A percentile compares a stretch with the other conserved stretches of the same genome.
phyloP scores from a whole-genome alignment of 169 alveolate genomes.

The Besnoitia besnoiti region DNA sequence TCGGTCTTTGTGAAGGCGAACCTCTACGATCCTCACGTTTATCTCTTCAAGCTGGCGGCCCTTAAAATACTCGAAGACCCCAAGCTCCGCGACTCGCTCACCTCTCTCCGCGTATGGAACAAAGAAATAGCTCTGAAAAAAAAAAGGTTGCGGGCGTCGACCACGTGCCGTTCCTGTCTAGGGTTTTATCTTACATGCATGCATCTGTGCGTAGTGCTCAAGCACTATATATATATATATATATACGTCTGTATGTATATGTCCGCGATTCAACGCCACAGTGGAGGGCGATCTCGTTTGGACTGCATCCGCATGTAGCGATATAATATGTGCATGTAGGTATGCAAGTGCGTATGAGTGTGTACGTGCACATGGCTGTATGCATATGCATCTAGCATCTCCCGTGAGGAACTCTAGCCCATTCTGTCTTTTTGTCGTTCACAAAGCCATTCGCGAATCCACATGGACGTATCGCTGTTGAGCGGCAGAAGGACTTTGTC shows the following conservation, averaged over 20 bases:
- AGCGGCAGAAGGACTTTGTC: too few species aligned
- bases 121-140: background rate
- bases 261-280: too few species aligned
- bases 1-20: constrained; percentile 51
- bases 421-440: too few species aligned
- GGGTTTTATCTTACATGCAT: background rate
- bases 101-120: constrained; percentile 59
- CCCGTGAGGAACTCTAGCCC: too few species aligned
- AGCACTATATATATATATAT: background rate
- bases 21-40: constrained; percentile 67
- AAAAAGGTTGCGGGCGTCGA: background rate
- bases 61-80: constrained; percentile 53
- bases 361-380: background rate
- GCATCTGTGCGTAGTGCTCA: background rate
- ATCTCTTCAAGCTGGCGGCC: constrained; percentile 62
- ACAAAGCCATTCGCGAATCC: too few species aligned
- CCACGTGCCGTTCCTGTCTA: background rate
- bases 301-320: too few species aligned
- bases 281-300: too few species aligned
- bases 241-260: background rate
- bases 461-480: too few species aligned
- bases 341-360: background rate
- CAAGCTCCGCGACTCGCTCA: constrained; percentile 57
- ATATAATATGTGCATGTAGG: background rate
- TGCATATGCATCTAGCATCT: background rate